phyloP scores from a whole-genome alignment of 1,284 basidiomycete species.

The Entoloma clypeatum region DNA sequence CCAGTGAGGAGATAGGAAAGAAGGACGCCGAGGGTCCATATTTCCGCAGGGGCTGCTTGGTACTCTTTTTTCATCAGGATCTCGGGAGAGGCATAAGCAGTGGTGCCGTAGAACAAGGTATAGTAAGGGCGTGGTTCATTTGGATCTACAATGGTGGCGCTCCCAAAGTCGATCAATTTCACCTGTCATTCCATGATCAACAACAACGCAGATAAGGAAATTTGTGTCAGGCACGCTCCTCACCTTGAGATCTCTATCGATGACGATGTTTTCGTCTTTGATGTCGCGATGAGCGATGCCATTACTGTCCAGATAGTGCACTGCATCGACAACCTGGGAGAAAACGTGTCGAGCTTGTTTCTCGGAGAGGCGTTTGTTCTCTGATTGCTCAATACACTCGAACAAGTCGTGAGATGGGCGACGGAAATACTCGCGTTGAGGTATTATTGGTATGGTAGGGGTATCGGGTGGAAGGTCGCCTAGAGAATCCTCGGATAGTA shows the following conservation, averaged over 20 bases:
- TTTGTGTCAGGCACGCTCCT: too few relatives aligned
- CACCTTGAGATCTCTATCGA: conserved; percentile 72
- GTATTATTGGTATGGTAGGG: conserved; percentile 12
- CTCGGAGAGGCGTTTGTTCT: conserved; percentile 77
- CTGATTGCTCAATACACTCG: conserved; percentile 87
- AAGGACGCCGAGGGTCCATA: conserved; percentile 91
- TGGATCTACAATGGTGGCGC: conserved; percentile 76
- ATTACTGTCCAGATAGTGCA: conserved; percentile 70
- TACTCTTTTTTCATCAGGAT: conserved; percentile 74
- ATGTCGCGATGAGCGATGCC: conserved; percentile 90
- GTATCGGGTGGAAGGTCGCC: conserved; percentile 16
- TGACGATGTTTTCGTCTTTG: conserved; percentile 91
- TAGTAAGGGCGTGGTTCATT: conserved; percentile 63
- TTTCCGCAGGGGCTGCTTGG: conserved; percentile 77
- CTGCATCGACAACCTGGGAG: conserved; percentile 82
- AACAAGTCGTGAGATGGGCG: conserved; percentile 88
- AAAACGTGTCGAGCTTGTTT: conserved; percentile 79
- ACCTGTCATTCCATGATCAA: conserved; percentile 45
- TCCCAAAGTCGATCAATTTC: conserved; percentile 93
- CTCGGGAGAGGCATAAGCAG: conserved; percentile 78
- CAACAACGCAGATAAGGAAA: too few relatives aligned
- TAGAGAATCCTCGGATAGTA: conserved; percentile 1
- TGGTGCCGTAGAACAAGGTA: conserved; percentile 76
- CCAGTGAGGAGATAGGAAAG: conserved; percentile 85
- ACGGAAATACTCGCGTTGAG: conserved; percentile 54